Conservation (phyloP, 208 protist genomes). For the Kentomonas sorsogonicus region DNA sequence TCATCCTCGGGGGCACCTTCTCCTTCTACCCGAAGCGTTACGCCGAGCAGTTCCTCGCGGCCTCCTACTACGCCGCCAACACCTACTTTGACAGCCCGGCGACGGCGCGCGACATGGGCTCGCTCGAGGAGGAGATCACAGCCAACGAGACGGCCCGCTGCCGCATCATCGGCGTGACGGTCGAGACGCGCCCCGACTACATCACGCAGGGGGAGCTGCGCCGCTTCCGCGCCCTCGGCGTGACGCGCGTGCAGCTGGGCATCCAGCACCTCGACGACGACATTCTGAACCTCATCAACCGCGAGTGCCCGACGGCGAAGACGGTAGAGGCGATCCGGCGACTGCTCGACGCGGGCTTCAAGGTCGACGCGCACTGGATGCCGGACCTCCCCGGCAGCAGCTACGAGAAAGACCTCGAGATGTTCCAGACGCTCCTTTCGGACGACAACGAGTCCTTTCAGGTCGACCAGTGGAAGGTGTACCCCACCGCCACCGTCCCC, state of each 20-base stretch:
- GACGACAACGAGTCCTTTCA: constrained; percentile 92
- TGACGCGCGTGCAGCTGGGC: constrained; percentile 99
- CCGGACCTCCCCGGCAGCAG: constrained; percentile 98
- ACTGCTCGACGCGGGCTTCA: constrained; percentile 97
- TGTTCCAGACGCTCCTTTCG: constrained; percentile 88
- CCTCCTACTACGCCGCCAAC: constrained; percentile 90
- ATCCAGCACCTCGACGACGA: constrained; percentile 99
- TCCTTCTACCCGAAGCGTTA: constrained; percentile 96
- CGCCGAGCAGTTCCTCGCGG: constrained; percentile 83
- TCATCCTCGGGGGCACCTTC: constrained; percentile 99
- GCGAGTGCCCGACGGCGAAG: constrained; percentile 96
- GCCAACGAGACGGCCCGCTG: constrained; percentile 91
- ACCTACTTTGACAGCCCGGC: constrained; percentile 72
- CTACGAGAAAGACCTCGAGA: constrained; percentile 92
- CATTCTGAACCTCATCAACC: constrained; percentile 92
- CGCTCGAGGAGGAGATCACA: constrained; percentile 73
- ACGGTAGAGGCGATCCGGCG: constrained; percentile 91
- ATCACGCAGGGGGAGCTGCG: constrained; percentile 94
- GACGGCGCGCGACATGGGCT: constrained; percentile 52
- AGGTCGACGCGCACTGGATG: constrained; percentile 99
- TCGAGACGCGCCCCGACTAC: constrained; percentile 99
- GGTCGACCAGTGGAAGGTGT: constrained; percentile 99
- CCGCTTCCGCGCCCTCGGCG: constrained; percentile 76
- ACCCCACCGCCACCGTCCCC: constrained; percentile 98
- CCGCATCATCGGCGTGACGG: constrained; percentile 99